These are phyloP conservation scores for Lichina pygmaea DNA, from an alignment of 495 filamentous ascomycete species.

Conservation along the genomic window DNA sequence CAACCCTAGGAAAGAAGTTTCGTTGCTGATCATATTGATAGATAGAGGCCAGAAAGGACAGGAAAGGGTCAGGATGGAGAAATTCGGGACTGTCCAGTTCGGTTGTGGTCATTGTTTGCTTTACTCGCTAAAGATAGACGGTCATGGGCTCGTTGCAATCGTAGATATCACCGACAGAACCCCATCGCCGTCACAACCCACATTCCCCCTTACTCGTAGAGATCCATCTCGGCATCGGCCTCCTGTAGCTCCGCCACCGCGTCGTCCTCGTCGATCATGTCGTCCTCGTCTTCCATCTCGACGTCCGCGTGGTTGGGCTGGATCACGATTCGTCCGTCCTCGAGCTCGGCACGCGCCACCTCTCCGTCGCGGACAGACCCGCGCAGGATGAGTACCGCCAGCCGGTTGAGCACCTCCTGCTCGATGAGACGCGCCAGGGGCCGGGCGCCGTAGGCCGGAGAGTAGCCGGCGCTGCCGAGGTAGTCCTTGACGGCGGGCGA, in stretches of 20 bases:
- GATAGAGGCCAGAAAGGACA: no score
- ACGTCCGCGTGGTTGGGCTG: constrained; percentile 55
- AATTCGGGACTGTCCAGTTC: no score
- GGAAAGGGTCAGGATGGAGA: no score
- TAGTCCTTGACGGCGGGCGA: constrained; percentile 69
- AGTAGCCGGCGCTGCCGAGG: constrained; percentile 69
- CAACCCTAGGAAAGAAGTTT: no score
- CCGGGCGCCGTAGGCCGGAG: constrained; percentile 76
- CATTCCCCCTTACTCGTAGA: constrained; percentile 29
- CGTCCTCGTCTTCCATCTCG: constrained; percentile 39
- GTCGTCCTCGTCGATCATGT: constrained; percentile 31
- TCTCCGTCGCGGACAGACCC: constrained; percentile 72
- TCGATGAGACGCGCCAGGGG: constrained; percentile 76
- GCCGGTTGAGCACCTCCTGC: constrained; percentile 78
- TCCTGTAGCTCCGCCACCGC: constrained; percentile 21
- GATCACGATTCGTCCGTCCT: constrained; percentile 49
- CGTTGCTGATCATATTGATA: no score
- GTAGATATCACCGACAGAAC: no score
- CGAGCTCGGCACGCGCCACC: constrained; percentile 46
- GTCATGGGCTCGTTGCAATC: no score
- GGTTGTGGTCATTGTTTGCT: no score
- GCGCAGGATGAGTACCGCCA: constrained; percentile 72
- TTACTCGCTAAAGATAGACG: no score
- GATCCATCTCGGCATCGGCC: constrained; percentile 37
- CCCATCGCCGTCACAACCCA: background rate